Evolutionary conservation across 331 rosid species (phyloP).

Genomic region (Telfairia occidentalis): DNA sequence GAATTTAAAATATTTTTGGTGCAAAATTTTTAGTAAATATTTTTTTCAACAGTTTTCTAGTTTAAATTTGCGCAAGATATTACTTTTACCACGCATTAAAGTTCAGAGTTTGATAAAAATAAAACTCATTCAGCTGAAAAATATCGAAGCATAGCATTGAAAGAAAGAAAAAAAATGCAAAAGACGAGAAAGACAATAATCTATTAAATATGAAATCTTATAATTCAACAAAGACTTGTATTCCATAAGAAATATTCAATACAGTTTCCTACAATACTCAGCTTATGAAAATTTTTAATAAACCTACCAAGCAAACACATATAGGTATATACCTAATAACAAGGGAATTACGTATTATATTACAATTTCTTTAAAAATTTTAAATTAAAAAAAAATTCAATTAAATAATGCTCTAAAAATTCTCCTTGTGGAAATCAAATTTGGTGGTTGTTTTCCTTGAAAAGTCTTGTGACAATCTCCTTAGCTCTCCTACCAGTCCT

Average conservation of each 20-base stretch:
- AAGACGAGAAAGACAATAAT: background rate
- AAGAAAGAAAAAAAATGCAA: background rate
- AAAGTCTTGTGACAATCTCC: conserved; percentile 51
- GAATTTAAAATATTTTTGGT: no score
- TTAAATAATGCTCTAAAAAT: conserved; percentile 28
- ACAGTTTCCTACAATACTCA: background rate
- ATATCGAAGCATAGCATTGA: background rate
- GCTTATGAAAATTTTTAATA: background rate
- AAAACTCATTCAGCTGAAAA: background rate
- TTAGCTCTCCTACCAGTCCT: conserved; percentile 57
- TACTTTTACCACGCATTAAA: background rate
- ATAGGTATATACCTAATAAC: background rate
- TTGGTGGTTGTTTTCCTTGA: conserved; percentile 68
- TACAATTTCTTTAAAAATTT: conserved; percentile 3
- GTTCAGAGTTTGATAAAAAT: background rate
- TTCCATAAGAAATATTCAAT: background rate
- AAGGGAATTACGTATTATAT: background rate
- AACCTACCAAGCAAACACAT: background rate
- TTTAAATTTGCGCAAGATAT: background rate
- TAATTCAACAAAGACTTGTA: background rate
- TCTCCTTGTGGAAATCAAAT: conserved; percentile 82
- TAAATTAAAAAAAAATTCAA: background rate
- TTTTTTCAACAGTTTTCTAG: no score
- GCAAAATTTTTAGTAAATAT: no score
- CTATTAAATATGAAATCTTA: background rate